These are phyloP conservation scores for Albugo laibachii DNA, from an alignment of 352 stramenopile species.

Conservation along the genomic window DNA sequence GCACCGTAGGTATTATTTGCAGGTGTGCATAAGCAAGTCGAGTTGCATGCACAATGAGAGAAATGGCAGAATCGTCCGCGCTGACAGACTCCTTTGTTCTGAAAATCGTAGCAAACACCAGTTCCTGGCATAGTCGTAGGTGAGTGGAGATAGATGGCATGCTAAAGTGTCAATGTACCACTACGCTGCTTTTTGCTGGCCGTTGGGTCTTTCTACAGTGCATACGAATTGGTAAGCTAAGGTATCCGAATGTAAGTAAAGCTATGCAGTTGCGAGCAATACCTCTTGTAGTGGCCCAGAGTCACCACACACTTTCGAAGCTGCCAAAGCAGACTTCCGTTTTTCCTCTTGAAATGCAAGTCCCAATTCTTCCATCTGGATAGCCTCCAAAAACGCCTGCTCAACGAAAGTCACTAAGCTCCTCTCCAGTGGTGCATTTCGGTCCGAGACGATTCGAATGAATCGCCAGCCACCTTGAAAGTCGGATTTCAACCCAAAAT, in stretches of 20 bases:
- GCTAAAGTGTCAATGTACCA: slow-evolving; percentile 7
- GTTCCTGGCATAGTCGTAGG: slow-evolving; percentile 13
- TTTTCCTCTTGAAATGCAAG: slow-evolving; percentile 48
- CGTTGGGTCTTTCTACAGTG: slow-evolving; percentile 4
- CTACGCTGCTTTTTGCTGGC: slow-evolving; percentile 44
- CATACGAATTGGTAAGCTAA: no score
- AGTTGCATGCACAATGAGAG: slow-evolving; percentile 75
- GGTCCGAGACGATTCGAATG: slow-evolving; percentile 38
- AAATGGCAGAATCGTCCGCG: slow-evolving; percentile 72
- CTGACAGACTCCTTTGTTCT: slow-evolving; percentile 76
- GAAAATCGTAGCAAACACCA: slow-evolving; percentile 76
- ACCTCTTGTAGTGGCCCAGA: background rate
- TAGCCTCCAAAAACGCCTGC: slow-evolving; percentile 51
- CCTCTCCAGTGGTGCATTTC: slow-evolving; percentile 41
- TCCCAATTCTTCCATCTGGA: slow-evolving; percentile 67
- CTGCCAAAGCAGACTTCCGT: slow-evolving; percentile 22
- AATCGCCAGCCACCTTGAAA: slow-evolving; percentile 51
- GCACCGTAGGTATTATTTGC: slow-evolving; percentile 72
- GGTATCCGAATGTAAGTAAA: no score
- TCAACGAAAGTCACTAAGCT: slow-evolving; percentile 34
- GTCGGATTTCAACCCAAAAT: background rate
- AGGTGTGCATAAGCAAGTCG: slow-evolving; percentile 59
- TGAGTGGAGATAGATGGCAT: background rate
- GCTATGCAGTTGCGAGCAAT: no score
- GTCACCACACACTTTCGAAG: background rate